Conservation (phyloP, 1,139 yeast genomes). For the Yamadazyma dendronema region DNA sequence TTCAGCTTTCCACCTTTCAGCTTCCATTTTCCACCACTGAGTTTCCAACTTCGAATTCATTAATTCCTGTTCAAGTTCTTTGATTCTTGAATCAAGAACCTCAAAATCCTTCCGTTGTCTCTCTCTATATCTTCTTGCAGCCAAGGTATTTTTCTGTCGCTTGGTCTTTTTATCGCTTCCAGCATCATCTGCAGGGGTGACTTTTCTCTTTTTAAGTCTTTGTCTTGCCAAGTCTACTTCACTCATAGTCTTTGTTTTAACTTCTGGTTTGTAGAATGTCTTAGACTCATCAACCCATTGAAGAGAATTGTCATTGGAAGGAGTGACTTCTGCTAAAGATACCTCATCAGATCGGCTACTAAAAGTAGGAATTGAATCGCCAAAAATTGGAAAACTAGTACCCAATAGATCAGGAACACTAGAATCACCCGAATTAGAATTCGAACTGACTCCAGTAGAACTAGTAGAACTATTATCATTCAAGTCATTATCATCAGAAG, state of each 20-base stretch:
- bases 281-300: constrained; percentile 8
- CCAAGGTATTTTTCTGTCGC: constrained; percentile 18
- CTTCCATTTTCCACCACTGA: constrained; percentile 23
- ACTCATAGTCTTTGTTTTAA: neutral
- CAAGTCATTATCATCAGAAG: neutral
- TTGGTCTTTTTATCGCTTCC: constrained; percentile 7
- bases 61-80: constrained; percentile 17
- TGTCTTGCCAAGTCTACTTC: constrained; percentile 12
- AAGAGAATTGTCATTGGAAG: neutral
- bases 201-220: constrained; percentile 10
- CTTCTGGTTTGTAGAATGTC: neutral
- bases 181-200: constrained; percentile 1
- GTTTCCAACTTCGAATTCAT: constrained; percentile 14
- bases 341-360: neutral
- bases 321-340: neutral
- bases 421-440: neutral
- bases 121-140: constrained; percentile 21
- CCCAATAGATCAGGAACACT: neutral
- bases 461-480: neutral
- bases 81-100: constrained; percentile 17
- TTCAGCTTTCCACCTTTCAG: constrained; percentile 7
- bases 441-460: neutral
- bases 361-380: neutral
- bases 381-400: neutral
- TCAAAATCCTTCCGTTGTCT: constrained; percentile 19